Evolutionary conservation across 176 grass and related monocot species (phyloP), one percentile per base, ranked within the genome.

Genomic region (Triticum urartu): DNA sequence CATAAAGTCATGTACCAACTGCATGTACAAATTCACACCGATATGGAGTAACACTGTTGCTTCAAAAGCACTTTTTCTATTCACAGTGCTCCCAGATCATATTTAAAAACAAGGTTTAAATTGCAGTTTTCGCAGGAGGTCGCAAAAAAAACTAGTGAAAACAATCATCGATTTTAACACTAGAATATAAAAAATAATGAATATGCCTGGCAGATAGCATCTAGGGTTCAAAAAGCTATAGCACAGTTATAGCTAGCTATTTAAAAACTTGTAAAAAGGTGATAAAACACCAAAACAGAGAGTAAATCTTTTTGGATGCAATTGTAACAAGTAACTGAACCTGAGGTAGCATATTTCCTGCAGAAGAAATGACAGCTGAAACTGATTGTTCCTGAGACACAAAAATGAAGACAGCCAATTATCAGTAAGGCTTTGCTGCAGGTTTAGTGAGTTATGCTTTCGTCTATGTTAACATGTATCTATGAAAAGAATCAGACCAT

Each of bases 311-410:
- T 66, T 35, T 80, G 30, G 59, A 83, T 75, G 82, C 14, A 91
- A 72, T 73, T 88, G 40, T 47, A 85, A 82, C 34, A 20, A 66
- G 54, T 82, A 83, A 87, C 39, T 81, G 66, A 92, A 95, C 95
- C 95, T 95, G 95, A 92, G 95, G 95, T 79, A 98, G 84, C 88
- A 98, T 86, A 89, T 98, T 90, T 89, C 88, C 95, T 28, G 72
- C 95, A 78, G 91, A 92, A 83, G 93, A 88, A 85, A 98, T 83
- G 60, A 98, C 89, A 59, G 95, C 73, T 84, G 95, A 98, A 87
- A 98, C 67, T 73, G 95, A 95, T 86, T 90, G 91, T 85, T 98
- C 95, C 95, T 98, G 82, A 5, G 54, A 28, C 47, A 82, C 66
- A 68, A 81, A 81, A 79, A 87, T n/a, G 30, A 48, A 87, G 56